Conservation (phyloP, 2,329 filamentous ascomycete genomes). For the Paecilomyces formosus region DNA sequence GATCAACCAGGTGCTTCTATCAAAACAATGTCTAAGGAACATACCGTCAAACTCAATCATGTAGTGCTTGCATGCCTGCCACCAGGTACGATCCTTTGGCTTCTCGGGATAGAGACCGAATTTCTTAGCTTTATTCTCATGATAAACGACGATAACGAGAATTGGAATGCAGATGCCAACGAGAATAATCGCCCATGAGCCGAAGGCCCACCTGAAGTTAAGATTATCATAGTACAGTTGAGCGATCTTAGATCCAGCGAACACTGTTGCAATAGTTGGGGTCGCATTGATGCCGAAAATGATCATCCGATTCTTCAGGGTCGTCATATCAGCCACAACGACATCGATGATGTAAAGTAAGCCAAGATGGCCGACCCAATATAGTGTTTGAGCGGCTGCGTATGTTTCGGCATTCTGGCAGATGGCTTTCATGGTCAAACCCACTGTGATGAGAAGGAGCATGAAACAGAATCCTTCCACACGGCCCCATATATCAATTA, state of each 20-base stretch:
- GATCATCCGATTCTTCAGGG: neutral
- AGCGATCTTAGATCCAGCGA: neutral
- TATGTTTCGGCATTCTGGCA: neutral
- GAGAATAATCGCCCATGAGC: neutral
- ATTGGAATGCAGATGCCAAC: neutral
- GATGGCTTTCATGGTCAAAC: neutral
- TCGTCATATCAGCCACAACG: neutral
- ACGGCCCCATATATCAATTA: neutral
- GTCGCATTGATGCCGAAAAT: neutral
- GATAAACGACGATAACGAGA: neutral
- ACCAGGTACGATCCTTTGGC: neutral
- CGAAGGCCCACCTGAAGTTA: neutral
- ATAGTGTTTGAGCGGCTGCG: neutral
- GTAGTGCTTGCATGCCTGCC: neutral
- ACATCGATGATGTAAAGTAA: neutral
- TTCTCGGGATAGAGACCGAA: neutral
- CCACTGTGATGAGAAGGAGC: neutral
- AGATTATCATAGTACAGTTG: neutral
- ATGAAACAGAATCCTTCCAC: neutral
- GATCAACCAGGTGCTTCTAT: neutral
- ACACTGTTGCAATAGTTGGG: neutral
- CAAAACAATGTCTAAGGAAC: neutral
- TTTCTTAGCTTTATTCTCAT: neutral
- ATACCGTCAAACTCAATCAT: neutral
- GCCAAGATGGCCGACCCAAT: neutral